These are phyloP conservation scores for Ogataea pilisensis DNA, from an alignment of 805 yeast species.

Conservation along the genomic window DNA sequence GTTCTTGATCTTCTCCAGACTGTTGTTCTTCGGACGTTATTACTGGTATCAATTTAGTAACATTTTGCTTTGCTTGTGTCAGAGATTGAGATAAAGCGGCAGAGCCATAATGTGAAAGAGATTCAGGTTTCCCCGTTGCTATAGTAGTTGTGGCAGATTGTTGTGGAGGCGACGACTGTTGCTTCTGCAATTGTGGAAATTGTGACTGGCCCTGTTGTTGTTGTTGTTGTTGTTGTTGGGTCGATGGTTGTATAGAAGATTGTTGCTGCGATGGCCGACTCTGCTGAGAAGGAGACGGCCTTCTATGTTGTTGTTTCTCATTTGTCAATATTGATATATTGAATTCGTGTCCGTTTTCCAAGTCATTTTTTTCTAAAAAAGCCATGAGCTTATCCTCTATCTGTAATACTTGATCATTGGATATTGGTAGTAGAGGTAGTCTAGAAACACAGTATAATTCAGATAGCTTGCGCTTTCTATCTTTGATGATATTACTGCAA, in stretches of 20 bases:
- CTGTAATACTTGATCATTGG: conserved; percentile 34
- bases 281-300: conserved; percentile 26
- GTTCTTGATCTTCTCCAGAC: not conserved
- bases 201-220: not conserved
- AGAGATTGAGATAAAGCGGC: too few relatives aligned
- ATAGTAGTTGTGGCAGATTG: too few relatives aligned
- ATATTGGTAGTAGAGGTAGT: conserved; percentile 43
- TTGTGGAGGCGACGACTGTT: not conserved
- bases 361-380: conserved; percentile 50
- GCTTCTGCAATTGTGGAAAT: too few relatives aligned
- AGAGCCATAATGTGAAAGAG: too few relatives aligned
- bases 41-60: too few relatives aligned
- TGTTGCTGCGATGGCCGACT: conserved; percentile 9
- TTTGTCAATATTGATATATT: conserved; percentile 31
- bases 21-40: not conserved
- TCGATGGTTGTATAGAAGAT: not conserved
- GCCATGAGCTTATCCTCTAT: conserved; percentile 37
- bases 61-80: too few relatives aligned
- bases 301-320: conserved; percentile 30
- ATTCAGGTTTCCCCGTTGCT: too few relatives aligned
- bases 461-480: conserved; percentile 54
- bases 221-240: not conserved
- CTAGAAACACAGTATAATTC: conserved; percentile 59
- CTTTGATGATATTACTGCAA: conserved; percentile 41
- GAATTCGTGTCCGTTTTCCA: conserved; percentile 43